Base-by-base conservation (phyloP, 2,329 filamentous ascomycete species). In the Xylogone sp. region DNA sequence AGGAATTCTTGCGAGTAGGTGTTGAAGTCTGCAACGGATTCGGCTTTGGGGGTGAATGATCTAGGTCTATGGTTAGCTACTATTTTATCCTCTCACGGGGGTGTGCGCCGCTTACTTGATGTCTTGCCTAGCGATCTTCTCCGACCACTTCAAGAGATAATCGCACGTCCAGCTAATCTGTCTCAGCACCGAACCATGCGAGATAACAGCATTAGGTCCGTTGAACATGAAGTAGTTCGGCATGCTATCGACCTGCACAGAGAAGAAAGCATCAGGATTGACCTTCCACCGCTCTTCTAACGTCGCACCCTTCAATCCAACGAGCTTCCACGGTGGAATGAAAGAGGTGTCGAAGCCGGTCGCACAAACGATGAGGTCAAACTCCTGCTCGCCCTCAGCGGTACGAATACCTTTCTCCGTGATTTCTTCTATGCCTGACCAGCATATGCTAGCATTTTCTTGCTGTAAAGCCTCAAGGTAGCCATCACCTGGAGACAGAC, bases 381-480 rank as follows among this genome's bases (percentile, higher is more conserved):
- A 62, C 10, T 57, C 52, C 19, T 56, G 55, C n/a, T 49, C 48
- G 3, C 59, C 63, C 20, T 59, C 60, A 1, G 50, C 53, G 1
- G 67, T 61, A 42, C 63, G 48, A 8, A 71, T 58, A 3, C 68
- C 65, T 1, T 55, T 62, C 43, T 64, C 56, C 1, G 67, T 71
- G 43, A 72, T 65, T 4, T 47, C 39, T n/a, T 61, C 51, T 10
- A 71, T 68, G 1, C 63, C 56, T 16, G 59, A 46, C 43, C 65
- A 59, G 2, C 67, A 60, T 22, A 70, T 53, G 16, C 65, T 56
- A 12, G 68, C 62, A 24, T 70, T 67, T 4, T 52, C 45, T 49
- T 61, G 58, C 34, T 68, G 62, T 13, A 67, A 57, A 3, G 65
- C 60, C 21, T 70, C 68, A 44, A 66, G 65, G 53, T 69, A 70